Conservation (phyloP, 1,284 basidiomycete genomes). For the Abortiporus biennis region DNA sequence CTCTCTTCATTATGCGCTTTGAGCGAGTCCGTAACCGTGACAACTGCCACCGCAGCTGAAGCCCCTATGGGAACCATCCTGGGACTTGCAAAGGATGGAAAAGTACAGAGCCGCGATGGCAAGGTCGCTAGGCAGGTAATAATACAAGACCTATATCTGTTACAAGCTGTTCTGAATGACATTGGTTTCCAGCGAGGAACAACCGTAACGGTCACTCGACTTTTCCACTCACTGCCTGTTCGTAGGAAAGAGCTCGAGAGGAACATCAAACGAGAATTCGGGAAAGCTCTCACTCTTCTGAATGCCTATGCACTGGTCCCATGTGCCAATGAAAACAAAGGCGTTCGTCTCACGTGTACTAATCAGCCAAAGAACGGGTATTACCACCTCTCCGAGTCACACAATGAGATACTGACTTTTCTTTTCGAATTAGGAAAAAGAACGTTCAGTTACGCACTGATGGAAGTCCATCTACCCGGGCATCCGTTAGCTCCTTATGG, state of each 20-base stretch:
- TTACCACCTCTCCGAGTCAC: constrained; percentile 16
- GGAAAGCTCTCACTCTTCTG: constrained; percentile 77
- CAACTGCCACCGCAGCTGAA: constrained; percentile 67
- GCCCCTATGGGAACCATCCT: constrained; percentile 78
- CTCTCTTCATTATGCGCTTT: constrained; percentile 90
- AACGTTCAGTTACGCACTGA: constrained; percentile 71
- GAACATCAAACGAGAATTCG: constrained; percentile 87
- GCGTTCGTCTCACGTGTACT: constrained; percentile 74
- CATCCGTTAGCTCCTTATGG: constrained; percentile 79
- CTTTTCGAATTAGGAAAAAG: constrained; percentile 61
- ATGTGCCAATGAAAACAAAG: constrained; percentile 41
- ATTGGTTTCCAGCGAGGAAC: constrained; percentile 68
- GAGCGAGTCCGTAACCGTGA: constrained; percentile 63
- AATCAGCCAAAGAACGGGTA: constrained; percentile 75
- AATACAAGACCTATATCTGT: constrained; percentile 15
- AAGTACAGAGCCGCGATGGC: constrained; percentile 39
- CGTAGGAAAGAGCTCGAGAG: constrained; percentile 89
- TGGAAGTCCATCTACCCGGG: constrained; percentile 53
- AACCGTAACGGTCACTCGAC: constrained; percentile 67
- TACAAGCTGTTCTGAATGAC: no score
- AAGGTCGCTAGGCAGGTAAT: constrained; percentile 71
- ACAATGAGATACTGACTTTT: not conserved
- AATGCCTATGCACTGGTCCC: constrained; percentile 91
- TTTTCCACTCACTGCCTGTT: constrained; percentile 86
- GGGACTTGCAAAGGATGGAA: constrained; percentile 64